Evolutionary conservation across 495 filamentous ascomycete species (phyloP), one percentile per base, ranked within the genome.

Genomic region (Pyrenopolyporus hunteri): DNA sequence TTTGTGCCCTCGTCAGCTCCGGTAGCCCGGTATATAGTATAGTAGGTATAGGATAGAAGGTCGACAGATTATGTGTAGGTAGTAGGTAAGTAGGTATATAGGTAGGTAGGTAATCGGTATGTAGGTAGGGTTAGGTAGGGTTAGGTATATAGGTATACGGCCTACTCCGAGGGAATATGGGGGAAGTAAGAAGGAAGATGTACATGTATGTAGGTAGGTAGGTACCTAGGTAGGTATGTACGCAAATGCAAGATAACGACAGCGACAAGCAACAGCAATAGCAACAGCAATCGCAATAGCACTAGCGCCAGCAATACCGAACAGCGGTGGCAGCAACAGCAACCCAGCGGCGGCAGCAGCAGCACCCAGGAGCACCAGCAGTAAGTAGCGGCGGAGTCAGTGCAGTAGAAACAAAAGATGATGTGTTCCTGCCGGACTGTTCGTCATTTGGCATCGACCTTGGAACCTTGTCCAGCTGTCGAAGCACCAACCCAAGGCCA

Each of bases 391-490:
- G 43, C 16, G 22, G n/a, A 51, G 42, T 13, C 23, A 25, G 13
- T 23, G 28, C 20, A 42, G 31, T 13, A 29, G 13, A 48, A 39
- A 28, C 32, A 35, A 14, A 59, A 46, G 56, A 56, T 60, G 63
- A 61, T 65, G 62, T 64, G 54, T 60, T n/a, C 63, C 61, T 57
- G 35, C 46, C 56, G 50, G n/a, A 56, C 39, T 48, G 33, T 47
- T 36, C 43, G 19, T 45, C 47, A 49, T 57, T 52, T 50, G 53
- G 47, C 39, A 13, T 25, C 22, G 20, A 45, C 31, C 33, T 59
- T 52, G 47, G 46, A 53, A 58, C 62, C 55, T 42, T 60, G 63
- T 57, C 63, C 56, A 66, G 63, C 63, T 66, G 63, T 66, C 45
- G 57, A 60, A 53, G 51, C 63, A 42, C 37, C 23, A 66, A n/a